Evolutionary conservation across 768 basidiomycete genomes (phyloP).

Genomic region (Lactifluus hygrophoroides): DNA sequence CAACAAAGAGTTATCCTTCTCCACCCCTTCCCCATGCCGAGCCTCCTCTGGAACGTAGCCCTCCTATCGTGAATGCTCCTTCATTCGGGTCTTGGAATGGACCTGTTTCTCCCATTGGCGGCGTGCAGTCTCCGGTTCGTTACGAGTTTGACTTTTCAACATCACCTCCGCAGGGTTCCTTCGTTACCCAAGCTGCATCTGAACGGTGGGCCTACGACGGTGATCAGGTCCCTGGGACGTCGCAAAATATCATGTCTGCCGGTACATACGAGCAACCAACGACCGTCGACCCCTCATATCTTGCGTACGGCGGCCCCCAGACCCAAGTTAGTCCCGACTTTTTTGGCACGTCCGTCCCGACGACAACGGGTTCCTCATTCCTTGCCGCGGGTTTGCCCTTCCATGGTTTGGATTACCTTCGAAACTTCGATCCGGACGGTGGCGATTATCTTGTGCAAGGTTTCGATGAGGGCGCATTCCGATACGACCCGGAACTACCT

Average conservation of each 20-base stretch:
- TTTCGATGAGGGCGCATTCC: slow-evolving; percentile 68
- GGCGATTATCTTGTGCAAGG: slow-evolving; percentile 41
- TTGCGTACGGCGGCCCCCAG: slow-evolving; percentile 8
- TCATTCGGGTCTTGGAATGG: slow-evolving; percentile 26
- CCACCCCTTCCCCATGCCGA: slow-evolving; percentile 50
- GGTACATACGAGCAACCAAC: slow-evolving; percentile 11
- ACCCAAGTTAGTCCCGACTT: slow-evolving; percentile 20
- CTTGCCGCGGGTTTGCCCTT: slow-evolving; percentile 72
- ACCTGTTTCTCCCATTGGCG: slow-evolving; percentile 15
- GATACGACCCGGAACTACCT: slow-evolving; percentile 68
- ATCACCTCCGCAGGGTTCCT: slow-evolving; percentile 5
- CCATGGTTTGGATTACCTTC: slow-evolving; percentile 74
- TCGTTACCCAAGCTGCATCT: neutral
- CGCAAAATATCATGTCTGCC: neutral
- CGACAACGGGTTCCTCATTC: slow-evolving; percentile 56
- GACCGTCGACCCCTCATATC: slow-evolving; percentile 20
- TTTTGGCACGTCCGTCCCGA: slow-evolving; percentile 34
- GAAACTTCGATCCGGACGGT: slow-evolving; percentile 56
- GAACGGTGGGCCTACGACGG: slow-evolving; percentile 16
- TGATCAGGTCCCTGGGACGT: slow-evolving; percentile 11
- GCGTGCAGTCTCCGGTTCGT: slow-evolving; percentile 11
- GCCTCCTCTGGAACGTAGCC: slow-evolving; percentile 44
- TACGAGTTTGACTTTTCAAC: slow-evolving; percentile 19
- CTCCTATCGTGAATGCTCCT: slow-evolving; percentile 39
- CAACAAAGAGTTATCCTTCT: slow-evolving; percentile 57